Evolutionary conservation across 2,329 filamentous ascomycete species (phyloP).

Genomic region (Beauveria rudraprayagi): DNA sequence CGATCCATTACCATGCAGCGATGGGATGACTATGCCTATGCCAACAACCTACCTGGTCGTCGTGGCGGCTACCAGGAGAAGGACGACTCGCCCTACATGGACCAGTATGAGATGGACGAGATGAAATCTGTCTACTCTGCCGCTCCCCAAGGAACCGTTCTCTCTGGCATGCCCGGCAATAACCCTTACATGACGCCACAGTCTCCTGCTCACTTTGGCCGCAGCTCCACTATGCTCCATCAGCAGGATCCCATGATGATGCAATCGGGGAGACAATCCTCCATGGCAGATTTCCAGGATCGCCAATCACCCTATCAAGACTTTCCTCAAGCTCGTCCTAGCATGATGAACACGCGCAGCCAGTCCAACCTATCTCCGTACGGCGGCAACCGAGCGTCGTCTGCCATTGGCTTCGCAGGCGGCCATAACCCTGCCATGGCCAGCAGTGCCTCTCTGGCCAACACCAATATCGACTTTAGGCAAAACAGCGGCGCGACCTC

Average conservation of each 20-base stretch:
- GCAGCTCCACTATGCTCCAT: constrained; percentile 36
- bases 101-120: constrained; percentile 94
- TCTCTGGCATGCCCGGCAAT: constrained; percentile 71
- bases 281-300: constrained; percentile 41
- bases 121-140: constrained; percentile 96
- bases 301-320: constrained; percentile 53
- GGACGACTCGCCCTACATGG: constrained; percentile 55
- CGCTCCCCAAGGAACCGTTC: constrained; percentile 76
- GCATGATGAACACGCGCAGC: constrained; percentile 51
- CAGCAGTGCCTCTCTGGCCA: constrained; percentile 40
- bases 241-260: constrained; percentile 39
- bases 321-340: constrained; percentile 43
- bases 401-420: constrained; percentile 38
- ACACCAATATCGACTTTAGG: constrained; percentile 53
- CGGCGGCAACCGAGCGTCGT: constrained; percentile 36
- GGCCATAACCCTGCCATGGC: constrained; percentile 40
- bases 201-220: constrained; percentile 65
- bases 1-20: constrained; percentile 87
- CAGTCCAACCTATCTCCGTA: constrained; percentile 40
- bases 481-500: constrained; percentile 58
- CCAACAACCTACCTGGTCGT: constrained; percentile 84
- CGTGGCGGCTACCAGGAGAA: constrained; percentile 67
- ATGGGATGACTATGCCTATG: constrained; percentile 90
- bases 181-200: constrained; percentile 75
- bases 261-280: constrained; percentile 62